Conservation (phyloP, 441 rosid genomes). For the Kokia cookei region DNA sequence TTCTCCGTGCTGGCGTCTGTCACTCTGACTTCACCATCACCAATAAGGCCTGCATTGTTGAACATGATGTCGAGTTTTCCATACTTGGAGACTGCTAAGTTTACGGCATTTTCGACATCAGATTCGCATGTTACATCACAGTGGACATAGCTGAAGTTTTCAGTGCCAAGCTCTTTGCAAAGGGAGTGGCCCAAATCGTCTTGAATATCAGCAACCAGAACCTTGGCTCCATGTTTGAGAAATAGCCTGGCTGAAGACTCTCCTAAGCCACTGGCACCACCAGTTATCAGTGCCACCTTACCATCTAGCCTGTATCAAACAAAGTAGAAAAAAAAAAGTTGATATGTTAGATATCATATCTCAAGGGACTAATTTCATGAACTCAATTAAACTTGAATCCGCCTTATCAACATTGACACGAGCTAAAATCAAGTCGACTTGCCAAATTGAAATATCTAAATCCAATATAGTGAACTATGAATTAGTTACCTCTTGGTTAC, state of each 20-base stretch:
- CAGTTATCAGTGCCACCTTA: slow-evolving; percentile 38
- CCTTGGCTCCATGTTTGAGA: slow-evolving; percentile 36
- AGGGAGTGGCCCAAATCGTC: slow-evolving; percentile 31
- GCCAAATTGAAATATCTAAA: not conserved
- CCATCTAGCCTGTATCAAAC: slow-evolving; percentile 26
- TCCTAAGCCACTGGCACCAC: slow-evolving; percentile 48
- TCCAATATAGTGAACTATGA: not conserved
- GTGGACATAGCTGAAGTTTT: slow-evolving; percentile 27
- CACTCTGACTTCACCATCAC: not conserved
- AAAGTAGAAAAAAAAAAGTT: not conserved
- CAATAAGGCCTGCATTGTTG: slow-evolving; percentile 38
- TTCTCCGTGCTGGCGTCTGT: not conserved
- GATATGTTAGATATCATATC: not conserved
- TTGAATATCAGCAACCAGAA: slow-evolving; percentile 37
- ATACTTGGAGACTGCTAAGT: slow-evolving; percentile 24
- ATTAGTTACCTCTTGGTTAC: not conserved
- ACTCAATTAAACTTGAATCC: no score
- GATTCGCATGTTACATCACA: slow-evolving; percentile 24
- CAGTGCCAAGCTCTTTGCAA: slow-evolving; percentile 8
- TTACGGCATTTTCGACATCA: slow-evolving; percentile 24
- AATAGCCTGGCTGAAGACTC: slow-evolving; percentile 28
- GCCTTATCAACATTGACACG: no score
- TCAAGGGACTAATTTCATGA: no score
- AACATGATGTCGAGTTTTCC: slow-evolving; percentile 50
- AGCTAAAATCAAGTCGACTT: not conserved